These are phyloP conservation scores for Pochonia chlamydosporia DNA, from an alignment of 2,329 filamentous ascomycete species.

Conservation along the genomic window DNA sequence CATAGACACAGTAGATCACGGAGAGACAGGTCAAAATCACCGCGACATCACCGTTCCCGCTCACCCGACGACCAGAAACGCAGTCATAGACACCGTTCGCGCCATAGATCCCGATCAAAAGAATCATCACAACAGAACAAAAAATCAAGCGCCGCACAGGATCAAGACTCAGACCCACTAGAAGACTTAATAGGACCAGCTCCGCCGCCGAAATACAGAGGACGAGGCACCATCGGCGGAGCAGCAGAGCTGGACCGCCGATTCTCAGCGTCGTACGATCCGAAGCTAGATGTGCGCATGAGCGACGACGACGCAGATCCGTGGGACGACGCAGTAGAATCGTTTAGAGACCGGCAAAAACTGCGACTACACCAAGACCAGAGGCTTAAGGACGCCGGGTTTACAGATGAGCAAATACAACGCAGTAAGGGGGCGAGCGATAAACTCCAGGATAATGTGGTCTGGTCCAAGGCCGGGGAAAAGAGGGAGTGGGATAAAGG, in stretches of 20 bases:
- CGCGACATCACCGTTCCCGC: conserved; percentile 22
- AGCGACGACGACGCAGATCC: conserved; percentile 50
- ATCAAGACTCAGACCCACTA: conserved; percentile 58
- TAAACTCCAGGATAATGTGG: conserved; percentile 58
- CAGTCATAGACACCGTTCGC: conserved; percentile 28
- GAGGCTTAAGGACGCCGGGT: conserved; percentile 70
- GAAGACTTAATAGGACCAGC: conserved; percentile 74
- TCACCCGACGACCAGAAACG: conserved; percentile 24
- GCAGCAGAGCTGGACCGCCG: conserved; percentile 70
- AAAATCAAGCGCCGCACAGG: not conserved
- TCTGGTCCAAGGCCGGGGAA: conserved; percentile 67
- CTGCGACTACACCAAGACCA: conserved; percentile 73
- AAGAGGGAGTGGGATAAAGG: conserved; percentile 55
- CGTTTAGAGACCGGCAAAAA: conserved; percentile 70
- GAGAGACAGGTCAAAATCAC: conserved; percentile 18
- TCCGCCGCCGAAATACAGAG: conserved; percentile 50
- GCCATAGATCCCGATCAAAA: not conserved
- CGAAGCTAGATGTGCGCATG: conserved; percentile 48
- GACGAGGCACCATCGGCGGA: conserved; percentile 60
- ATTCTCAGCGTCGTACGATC: conserved; percentile 64
- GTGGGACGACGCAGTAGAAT: conserved; percentile 78
- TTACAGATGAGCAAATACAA: conserved; percentile 67
- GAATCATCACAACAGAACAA: not conserved
- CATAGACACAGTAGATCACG: conserved; percentile 11
- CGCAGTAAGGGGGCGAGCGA: conserved; percentile 51